Conservation (phyloP, 2,329 filamentous ascomycete genomes). For the Aspergillus glaucus region DNA sequence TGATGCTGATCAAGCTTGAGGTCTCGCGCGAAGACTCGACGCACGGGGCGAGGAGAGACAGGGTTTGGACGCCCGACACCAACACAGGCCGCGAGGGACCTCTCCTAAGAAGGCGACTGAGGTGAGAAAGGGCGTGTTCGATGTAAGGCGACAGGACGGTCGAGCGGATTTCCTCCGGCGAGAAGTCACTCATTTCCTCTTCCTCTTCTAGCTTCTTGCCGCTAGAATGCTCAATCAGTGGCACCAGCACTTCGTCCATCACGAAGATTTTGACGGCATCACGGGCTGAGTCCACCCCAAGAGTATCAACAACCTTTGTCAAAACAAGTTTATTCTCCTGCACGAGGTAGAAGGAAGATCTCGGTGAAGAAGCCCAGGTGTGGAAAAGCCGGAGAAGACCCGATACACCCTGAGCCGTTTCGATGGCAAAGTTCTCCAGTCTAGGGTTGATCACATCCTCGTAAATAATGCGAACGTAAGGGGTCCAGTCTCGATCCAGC, state of each 20-base stretch:
- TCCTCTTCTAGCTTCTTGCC: constrained; percentile 49
- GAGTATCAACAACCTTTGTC: constrained; percentile 62
- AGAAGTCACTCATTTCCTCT: constrained; percentile 37
- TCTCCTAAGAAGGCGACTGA: constrained; percentile 50
- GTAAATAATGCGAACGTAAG: constrained; percentile 65
- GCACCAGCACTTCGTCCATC: constrained; percentile 64
- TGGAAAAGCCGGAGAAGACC: constrained; percentile 73
- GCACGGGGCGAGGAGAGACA: constrained; percentile 68
- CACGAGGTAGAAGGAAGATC: constrained; percentile 64
- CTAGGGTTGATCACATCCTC: constrained; percentile 70
- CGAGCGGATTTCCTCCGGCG: constrained; percentile 28
- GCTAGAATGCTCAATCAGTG: constrained; percentile 57
- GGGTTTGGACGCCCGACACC: constrained; percentile 68
- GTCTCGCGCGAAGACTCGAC: constrained; percentile 60
- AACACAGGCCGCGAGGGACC: constrained; percentile 66
- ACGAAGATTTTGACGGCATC: constrained; percentile 81
- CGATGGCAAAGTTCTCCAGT: constrained; percentile 68
- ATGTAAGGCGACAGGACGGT: constrained; percentile 52
- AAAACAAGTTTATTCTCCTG: constrained; percentile 56
- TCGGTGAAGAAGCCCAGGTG: constrained; percentile 67
- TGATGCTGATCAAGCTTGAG: constrained; percentile 70
- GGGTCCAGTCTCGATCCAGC: constrained; percentile 62
- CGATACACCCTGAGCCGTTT: constrained; percentile 86
- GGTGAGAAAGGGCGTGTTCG: constrained; percentile 54
- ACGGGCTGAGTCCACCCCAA: constrained; percentile 68